Base-by-base conservation (phyloP, 805 yeast species). In the Millerozyma acaciae region DNA sequence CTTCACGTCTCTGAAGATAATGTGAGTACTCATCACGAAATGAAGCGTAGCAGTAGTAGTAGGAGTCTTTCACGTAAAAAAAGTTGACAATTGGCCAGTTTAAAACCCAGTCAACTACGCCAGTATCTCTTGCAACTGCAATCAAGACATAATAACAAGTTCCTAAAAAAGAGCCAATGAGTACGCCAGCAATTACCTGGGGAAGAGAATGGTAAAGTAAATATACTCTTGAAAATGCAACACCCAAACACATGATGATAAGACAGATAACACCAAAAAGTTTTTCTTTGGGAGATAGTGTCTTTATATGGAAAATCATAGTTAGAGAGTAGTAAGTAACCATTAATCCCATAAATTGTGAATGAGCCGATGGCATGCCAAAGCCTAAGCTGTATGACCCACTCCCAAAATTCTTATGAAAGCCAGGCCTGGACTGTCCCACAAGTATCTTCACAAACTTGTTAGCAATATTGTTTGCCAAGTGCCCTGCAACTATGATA, bases 331-430 rank as follows among this genome's bases (percentile, higher is more conserved):
- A 62, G 51, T 79, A 84, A 6, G 72, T 63, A n/a, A 76, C 71
- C 42, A 83, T 78, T 53, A 78, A 93, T 2, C 95, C 94, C 88
- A 90, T 84, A 57, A 89, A 93, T 60, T 90, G 98, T 0, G 96
- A 78, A 58, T 90, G 98, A 1, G 98, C 96, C 33, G 89, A 79
- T 0, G 98, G 98, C 97, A 90, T 90, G 0, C 98, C 98, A 54
- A 81, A 88, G 1, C 83, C 79, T 42, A 83, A 69, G 37, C 76
- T 57, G 27, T 52, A 52, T 16, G 63, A 69, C 16, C 46, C 76
- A 28, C 64, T 52, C 5, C 72, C 73, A 34, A 67, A 67, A 25
- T 59, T 62, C 35, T 56, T 57, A 43, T 67, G 73, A 48, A 66
- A 66, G 5, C 64, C 72, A 6, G 98, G 98, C 40, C 98, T 69